Base-by-base conservation (phyloP, 2,329 filamentous ascomycete genomes). In the Pestalotiopsis sp. region DNA sequence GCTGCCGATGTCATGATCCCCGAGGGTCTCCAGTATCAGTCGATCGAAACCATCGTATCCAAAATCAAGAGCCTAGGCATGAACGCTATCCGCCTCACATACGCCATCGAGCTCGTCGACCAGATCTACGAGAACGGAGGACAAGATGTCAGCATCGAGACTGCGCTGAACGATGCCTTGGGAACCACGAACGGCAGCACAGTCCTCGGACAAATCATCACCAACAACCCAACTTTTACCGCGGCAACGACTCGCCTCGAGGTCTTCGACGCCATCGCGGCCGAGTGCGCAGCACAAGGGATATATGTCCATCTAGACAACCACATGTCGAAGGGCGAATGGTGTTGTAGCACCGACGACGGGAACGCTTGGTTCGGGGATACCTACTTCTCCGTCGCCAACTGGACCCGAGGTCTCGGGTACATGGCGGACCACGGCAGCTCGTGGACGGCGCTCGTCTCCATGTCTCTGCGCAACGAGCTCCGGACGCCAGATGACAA, bases 331-430 rank as follows among this genome's bases (percentile, higher is more conserved):
- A 83, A 81, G 61, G 89, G 82, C 2, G 80, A 81, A 67, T 91
- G 89, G 88, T 90, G 88, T 75, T 90, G 88, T 72, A 82, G 80
- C 9, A 80, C 77, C 0, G 79, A 75, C 0, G 88, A 90, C 65
- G 87, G 86, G 3, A 90, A 90, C 74, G 78, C 83, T 27, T 90
- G 87, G 87, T 90, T 88, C 78, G 87, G 89, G 12, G 89, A 92
- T 74, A 83, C 78, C 0, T 83, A 89, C 73, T 92, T 90, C 71
- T 77, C 86, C 68, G 81, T 85, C 0, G 77, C 80, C 1, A 90
- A 90, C 56, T 92, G 90, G 90, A 81, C 84, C 5, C 82, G 90
- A 9, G 90, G 89, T 0, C 80, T 88, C 25, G 76, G 79, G 0
- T 92, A 86, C 74, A 91, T 92, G 86, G 86, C 88, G 0, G 76